phyloP scores from a whole-genome alignment of 2,329 filamentous ascomycete genomes.

The Gnomoniopsis sp. region DNA sequence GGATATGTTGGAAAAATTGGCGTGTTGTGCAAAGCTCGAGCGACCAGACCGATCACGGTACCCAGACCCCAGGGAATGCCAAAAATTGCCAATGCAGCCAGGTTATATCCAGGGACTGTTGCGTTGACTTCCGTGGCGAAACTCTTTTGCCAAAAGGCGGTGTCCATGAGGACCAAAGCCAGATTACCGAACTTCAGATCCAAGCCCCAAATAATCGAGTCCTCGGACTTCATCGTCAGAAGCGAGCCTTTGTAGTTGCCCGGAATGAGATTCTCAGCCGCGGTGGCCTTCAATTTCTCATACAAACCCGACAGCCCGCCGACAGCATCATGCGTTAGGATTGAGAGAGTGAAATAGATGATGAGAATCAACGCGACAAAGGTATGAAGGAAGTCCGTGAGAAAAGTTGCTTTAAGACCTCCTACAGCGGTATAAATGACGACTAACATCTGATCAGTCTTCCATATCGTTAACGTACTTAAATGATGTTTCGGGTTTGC shows the following conservation, averaged over 20 bases:
- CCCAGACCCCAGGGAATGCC: slow-evolving; percentile 45
- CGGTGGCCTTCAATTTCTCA: slow-evolving; percentile 41
- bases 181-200: slow-evolving; percentile 47
- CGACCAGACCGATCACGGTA: slow-evolving; percentile 42
- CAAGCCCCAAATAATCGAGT: slow-evolving; percentile 39
- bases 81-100: slow-evolving; percentile 41
- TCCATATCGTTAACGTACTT: no score
- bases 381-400: slow-evolving; percentile 47
- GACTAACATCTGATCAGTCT: slow-evolving; percentile 25
- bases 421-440: slow-evolving; percentile 45
- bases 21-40: slow-evolving; percentile 41
- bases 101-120: slow-evolving; percentile 44
- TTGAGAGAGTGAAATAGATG: slow-evolving; percentile 43
- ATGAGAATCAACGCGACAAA: slow-evolving; percentile 43
- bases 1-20: slow-evolving; percentile 43
- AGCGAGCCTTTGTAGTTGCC: slow-evolving; percentile 46
- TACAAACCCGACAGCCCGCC: slow-evolving; percentile 41
- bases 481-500: neutral
- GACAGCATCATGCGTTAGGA: slow-evolving; percentile 39
- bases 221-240: slow-evolving; percentile 45
- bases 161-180: slow-evolving; percentile 48
- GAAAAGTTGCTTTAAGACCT: slow-evolving; percentile 45
- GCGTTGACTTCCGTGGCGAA: slow-evolving; percentile 45
- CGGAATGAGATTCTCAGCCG: slow-evolving; percentile 36
- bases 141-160: slow-evolving; percentile 50